Evolutionary conservation across 768 basidiomycete genomes (phyloP).

Genomic region (Mycena olivaceomarginata): DNA sequence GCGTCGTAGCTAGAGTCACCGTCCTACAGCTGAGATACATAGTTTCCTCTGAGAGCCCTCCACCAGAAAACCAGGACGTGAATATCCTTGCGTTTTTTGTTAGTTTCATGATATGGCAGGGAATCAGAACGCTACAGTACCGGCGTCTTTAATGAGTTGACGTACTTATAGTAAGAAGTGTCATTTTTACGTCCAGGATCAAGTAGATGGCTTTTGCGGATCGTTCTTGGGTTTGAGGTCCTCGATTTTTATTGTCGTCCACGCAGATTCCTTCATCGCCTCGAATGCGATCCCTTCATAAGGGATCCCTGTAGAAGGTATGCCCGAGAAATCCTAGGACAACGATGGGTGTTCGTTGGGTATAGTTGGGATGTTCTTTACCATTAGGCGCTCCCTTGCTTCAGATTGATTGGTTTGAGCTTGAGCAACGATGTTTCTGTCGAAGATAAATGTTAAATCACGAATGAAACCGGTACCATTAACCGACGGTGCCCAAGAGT

Average conservation of each 20-base stretch:
- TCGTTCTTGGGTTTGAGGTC: neutral
- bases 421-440: conserved; percentile 4
- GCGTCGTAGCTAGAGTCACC: neutral
- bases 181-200: neutral
- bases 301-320: neutral
- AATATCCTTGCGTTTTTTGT: neutral
- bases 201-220: neutral
- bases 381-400: neutral
- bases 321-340: neutral
- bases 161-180: neutral
- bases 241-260: neutral
- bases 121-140: neutral
- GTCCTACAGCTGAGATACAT: neutral
- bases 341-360: neutral
- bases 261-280: neutral
- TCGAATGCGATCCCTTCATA: neutral
- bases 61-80: neutral
- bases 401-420: conserved; percentile 3
- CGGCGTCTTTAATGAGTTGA: neutral
- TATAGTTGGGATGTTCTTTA: neutral
- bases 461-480: neutral
- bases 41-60: neutral
- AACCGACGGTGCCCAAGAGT: neutral
- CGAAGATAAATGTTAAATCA: neutral
- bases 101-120: neutral